These are phyloP conservation scores for Sanguinoderma infundibulare DNA, from an alignment of 1,284 basidiomycete genomes.

Conservation along the genomic window DNA sequence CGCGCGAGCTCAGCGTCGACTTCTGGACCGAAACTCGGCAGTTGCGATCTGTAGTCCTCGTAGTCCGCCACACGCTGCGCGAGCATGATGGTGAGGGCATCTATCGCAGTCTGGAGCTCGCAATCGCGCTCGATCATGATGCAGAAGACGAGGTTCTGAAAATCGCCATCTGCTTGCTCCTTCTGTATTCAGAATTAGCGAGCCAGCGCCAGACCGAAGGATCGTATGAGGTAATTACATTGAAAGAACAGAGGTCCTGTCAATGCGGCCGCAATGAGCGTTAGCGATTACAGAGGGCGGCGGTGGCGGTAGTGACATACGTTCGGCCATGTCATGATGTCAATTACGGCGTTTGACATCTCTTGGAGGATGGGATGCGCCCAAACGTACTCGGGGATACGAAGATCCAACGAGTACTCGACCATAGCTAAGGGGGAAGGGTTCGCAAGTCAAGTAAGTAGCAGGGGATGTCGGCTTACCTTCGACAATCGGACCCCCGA, in stretches of 20 bases:
- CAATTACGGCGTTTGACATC: slow-evolving; percentile 51
- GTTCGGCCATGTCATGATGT: slow-evolving; percentile 58
- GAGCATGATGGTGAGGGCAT: slow-evolving; percentile 49
- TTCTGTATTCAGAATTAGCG: slow-evolving; percentile 37
- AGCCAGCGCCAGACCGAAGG: slow-evolving; percentile 9
- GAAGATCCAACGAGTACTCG: slow-evolving; percentile 51
- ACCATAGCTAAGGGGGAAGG: slow-evolving; percentile 40
- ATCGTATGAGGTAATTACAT: slow-evolving; percentile 38
- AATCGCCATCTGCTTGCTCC: slow-evolving; percentile 54
- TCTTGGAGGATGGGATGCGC: slow-evolving; percentile 42
- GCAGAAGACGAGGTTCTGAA: slow-evolving; percentile 53
- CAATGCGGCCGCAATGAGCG: background rate
- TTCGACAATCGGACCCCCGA: slow-evolving; percentile 51
- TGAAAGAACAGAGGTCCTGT: slow-evolving; percentile 53
- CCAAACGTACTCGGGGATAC: slow-evolving; percentile 49
- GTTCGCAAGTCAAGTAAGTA: background rate
- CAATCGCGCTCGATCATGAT: slow-evolving; percentile 49
- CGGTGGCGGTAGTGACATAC: slow-evolving; percentile 32
- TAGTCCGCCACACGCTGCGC: slow-evolving; percentile 46
- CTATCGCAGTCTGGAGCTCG: slow-evolving; percentile 47
- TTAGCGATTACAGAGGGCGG: background rate
- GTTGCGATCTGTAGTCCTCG: slow-evolving; percentile 37
- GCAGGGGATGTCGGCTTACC: slow-evolving; percentile 32
- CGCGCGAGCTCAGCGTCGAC: slow-evolving; percentile 43
- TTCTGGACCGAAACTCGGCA: slow-evolving; percentile 48